phyloP scores from a whole-genome alignment of 2,329 filamentous ascomycete species.

The Fusarium transvaalense region DNA sequence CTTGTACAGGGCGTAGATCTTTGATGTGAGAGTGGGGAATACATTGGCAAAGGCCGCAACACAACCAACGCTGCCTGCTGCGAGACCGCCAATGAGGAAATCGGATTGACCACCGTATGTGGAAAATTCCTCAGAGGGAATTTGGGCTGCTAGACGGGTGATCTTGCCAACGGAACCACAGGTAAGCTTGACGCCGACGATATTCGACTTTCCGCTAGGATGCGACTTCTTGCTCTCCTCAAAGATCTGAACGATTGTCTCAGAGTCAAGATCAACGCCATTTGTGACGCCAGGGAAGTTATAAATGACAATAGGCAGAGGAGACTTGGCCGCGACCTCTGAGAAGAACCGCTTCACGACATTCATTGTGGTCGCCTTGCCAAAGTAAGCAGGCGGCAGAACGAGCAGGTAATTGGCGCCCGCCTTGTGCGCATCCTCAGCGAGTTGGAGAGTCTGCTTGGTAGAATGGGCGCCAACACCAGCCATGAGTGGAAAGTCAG shows the following conservation, averaged over 20 bases:
- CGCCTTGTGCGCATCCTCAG: constrained; percentile 68
- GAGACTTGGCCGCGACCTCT: constrained; percentile 64
- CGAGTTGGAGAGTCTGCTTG: constrained; percentile 70
- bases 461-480: constrained; percentile 75
- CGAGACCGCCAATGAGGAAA: constrained; percentile 73
- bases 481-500: constrained; percentile 87
- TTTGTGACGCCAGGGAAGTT: constrained; percentile 78
- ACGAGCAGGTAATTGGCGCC: constrained; percentile 73
- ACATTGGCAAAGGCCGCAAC: constrained; percentile 74
- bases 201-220: constrained; percentile 60
- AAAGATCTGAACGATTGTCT: constrained; percentile 60
- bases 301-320: constrained; percentile 72
- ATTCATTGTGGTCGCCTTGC: constrained; percentile 68
- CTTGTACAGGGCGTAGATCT: constrained; percentile 72
- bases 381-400: constrained; percentile 74
- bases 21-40: constrained; percentile 67
- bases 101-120: constrained; percentile 80
- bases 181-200: constrained; percentile 78
- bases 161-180: constrained; percentile 81
- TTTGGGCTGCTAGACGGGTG: constrained; percentile 66
- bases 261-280: constrained; percentile 76
- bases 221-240: constrained; percentile 41
- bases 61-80: constrained; percentile 69
- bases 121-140: constrained; percentile 69
- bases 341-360: constrained; percentile 71